These are phyloP conservation scores for Colletotrichum musicola DNA, from an alignment of 2,329 filamentous ascomycete genomes.

Conservation along the genomic window DNA sequence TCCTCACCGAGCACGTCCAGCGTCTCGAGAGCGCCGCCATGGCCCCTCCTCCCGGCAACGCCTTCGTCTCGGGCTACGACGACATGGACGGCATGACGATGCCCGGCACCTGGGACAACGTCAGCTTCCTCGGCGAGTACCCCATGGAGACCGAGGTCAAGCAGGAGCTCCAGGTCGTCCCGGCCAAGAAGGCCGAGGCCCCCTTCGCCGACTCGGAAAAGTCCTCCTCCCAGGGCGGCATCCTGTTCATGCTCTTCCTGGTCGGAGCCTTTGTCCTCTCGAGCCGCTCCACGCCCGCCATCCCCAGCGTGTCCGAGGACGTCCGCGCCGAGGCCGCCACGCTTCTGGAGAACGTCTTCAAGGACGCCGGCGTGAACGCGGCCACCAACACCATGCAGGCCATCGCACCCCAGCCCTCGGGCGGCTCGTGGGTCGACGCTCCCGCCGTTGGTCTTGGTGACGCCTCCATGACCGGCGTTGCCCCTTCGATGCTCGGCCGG, in stretches of 20 bases:
- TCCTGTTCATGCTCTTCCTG: conserved; percentile 95
- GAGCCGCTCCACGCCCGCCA: conserved; percentile 78
- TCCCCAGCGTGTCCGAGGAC: conserved; percentile 84
- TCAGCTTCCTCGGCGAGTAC: conserved; percentile 82
- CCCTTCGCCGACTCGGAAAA: conserved; percentile 67
- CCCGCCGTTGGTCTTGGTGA: conserved; percentile 55
- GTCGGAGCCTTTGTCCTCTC: conserved; percentile 97
- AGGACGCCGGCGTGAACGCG: conserved; percentile 77
- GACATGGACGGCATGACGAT: conserved; percentile 89
- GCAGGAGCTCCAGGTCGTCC: conserved; percentile 67
- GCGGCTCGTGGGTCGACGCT: conserved; percentile 59
- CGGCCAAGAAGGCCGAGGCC: conserved; percentile 66
- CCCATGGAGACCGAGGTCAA: conserved; percentile 72
- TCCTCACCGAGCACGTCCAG: conserved; percentile 80
- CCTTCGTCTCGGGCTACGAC: conserved; percentile 78
- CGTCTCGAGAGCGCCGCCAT: conserved; percentile 75
- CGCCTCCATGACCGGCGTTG: conserved; percentile 61
- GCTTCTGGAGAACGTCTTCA: conserved; percentile 84
- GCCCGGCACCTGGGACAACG: conserved; percentile 85
- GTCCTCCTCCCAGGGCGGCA: conserved; percentile 79
- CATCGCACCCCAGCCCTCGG: conserved; percentile 66
- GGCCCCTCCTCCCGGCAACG: conserved; percentile 59
- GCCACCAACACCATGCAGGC: conserved; percentile 58
- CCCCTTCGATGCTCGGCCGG: conserved; percentile 73
- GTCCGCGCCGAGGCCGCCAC: conserved; percentile 82